phyloP scores from a whole-genome alignment of 805 yeast genomes.

The Candida wancherniae region DNA sequence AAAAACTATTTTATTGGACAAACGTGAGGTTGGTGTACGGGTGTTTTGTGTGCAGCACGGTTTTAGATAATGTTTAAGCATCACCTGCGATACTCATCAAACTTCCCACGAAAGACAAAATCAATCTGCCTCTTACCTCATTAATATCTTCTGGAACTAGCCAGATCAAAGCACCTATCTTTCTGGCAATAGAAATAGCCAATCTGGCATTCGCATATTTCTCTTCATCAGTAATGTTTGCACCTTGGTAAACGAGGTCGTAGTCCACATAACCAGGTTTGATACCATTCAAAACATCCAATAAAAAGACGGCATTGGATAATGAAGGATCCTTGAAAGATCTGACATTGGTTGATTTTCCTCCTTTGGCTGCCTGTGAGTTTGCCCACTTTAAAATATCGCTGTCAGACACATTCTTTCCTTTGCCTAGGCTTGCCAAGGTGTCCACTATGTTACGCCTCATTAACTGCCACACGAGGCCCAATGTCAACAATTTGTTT shows the following conservation, averaged over 20 bases:
- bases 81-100: constrained; percentile 55
- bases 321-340: constrained; percentile 81
- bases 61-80: background rate
- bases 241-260: constrained; percentile 78
- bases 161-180: constrained; percentile 96
- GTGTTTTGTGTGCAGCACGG: background rate
- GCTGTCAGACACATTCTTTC: constrained; percentile 64
- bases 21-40: constrained; percentile 15
- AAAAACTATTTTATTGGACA: constrained; percentile 13
- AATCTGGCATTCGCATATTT: constrained; percentile 90
- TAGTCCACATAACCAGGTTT: constrained; percentile 98
- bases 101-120: constrained; percentile 91
- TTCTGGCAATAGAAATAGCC: constrained; percentile 97
- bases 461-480: constrained; percentile 98
- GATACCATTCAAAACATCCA: constrained; percentile 87
- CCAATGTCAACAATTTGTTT: constrained; percentile 79
- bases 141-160: constrained; percentile 99
- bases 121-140: constrained; percentile 91
- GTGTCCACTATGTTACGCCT: constrained; percentile 90
- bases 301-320: constrained; percentile 71
- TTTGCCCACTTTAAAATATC: constrained; percentile 96
- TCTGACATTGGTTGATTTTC: constrained; percentile 66
- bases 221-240: constrained; percentile 65
- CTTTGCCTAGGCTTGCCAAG: constrained; percentile 67
- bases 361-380: constrained; percentile 78